These are phyloP conservation scores for Dendrobium huoshanense DNA, from an alignment of 106 monocot species.

Conservation along the genomic window DNA sequence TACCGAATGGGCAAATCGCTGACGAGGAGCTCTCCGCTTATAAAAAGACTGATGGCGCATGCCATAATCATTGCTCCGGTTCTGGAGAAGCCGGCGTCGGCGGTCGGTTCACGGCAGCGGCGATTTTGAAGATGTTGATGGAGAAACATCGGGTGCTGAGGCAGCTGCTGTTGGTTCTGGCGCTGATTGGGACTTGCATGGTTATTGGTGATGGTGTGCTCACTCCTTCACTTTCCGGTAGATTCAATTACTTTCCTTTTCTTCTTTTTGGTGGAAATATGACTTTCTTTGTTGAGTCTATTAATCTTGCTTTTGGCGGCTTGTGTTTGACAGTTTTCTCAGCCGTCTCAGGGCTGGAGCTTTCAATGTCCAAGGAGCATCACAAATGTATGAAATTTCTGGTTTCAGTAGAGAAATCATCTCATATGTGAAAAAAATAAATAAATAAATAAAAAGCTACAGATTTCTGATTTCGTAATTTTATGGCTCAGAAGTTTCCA, in stretches of 20 bases:
- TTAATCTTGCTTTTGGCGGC: not conserved
- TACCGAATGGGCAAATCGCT: slow-evolving; percentile 49
- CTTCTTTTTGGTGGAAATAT: not conserved
- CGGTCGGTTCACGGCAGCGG: not conserved
- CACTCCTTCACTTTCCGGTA: slow-evolving; percentile 87
- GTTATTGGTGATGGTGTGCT: slow-evolving; percentile 87
- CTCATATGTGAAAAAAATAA: too few relatives aligned
- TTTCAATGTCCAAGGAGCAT: slow-evolving; percentile 78
- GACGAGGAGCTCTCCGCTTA: slow-evolving; percentile 67
- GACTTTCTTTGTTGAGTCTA: not conserved
- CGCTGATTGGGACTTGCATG: slow-evolving; percentile 79
- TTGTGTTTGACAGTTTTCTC: slow-evolving; percentile 66
- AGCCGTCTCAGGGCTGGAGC: slow-evolving; percentile 91
- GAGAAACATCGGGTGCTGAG: slow-evolving; percentile 64
- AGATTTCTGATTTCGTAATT: not conserved
- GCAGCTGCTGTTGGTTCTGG: slow-evolving; percentile 50
- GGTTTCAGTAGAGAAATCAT: not conserved
- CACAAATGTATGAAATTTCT: slow-evolving; percentile 68
- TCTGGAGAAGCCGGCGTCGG: not conserved
- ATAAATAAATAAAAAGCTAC: too few relatives aligned
- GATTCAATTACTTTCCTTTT: not conserved
- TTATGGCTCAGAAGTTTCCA: not conserved
- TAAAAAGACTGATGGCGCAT: slow-evolving; percentile 20
- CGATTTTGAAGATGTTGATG: slow-evolving; percentile 34
- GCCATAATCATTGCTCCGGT: not conserved